Conservation (phyloP, 2,329 filamentous ascomycete genomes). For the Pyrenophora teres region DNA sequence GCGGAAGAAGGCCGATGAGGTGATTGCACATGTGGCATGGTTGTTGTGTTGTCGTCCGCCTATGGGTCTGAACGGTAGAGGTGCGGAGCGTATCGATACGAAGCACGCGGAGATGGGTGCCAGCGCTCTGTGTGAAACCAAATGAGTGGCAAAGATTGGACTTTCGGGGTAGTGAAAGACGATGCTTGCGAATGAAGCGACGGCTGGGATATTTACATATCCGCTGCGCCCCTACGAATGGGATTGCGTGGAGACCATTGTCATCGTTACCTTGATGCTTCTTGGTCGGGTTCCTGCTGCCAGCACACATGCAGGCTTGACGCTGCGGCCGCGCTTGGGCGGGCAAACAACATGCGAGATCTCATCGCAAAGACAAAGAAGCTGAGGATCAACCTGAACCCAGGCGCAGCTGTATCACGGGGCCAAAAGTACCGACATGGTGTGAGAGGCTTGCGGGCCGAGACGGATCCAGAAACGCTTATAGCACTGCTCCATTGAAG, state of each 20-base stretch:
- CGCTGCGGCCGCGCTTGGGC: constrained; percentile 25
- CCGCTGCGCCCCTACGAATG: constrained; percentile 22
- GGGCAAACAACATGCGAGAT: constrained; percentile 36
- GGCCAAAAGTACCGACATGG: constrained; percentile 14
- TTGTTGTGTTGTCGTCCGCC: constrained; percentile 34
- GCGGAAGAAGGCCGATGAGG: constrained; percentile 28
- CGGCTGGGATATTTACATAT: constrained; percentile 38
- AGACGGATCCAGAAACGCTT: constrained; percentile 20
- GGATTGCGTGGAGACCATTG: constrained; percentile 27
- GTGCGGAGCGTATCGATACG: constrained; percentile 22
- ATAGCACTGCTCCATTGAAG: constrained; percentile 20
- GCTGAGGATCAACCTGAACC: constrained; percentile 3
- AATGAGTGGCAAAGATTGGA: constrained; percentile 24
- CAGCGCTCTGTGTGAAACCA: constrained; percentile 40
- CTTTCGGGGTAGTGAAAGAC: constrained; percentile 21
- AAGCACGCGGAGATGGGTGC: constrained; percentile 27
- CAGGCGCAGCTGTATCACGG: constrained; percentile 15
- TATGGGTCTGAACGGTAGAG: constrained; percentile 19
- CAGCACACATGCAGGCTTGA: constrained; percentile 39
- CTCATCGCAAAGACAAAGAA: constrained; percentile 13
- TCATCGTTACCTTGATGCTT: constrained; percentile 38
- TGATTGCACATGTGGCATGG: constrained; percentile 40
- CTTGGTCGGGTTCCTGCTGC: constrained; percentile 36
- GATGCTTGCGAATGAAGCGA: constrained; percentile 40
- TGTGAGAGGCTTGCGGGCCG: constrained; percentile 20